These are phyloP conservation scores for Dothideomycetidae sp. DNA, from an alignment of 2,329 filamentous ascomycete genomes.

Conservation along the genomic window DNA sequence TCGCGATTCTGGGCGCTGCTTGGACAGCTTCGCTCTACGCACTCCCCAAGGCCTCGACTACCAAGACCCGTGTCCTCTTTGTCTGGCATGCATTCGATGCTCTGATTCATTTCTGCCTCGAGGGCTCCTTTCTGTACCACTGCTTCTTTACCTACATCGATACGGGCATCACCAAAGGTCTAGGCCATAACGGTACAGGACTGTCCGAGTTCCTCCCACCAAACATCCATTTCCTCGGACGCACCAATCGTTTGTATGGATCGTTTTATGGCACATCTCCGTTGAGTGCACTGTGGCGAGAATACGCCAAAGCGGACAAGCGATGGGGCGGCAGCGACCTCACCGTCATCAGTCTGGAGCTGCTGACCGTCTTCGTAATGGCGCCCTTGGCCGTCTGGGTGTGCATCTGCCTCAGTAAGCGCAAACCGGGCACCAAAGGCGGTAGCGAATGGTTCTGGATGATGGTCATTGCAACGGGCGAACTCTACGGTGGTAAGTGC, in stretches of 20 bases:
- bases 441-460: conserved; percentile 41
- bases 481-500: conserved; percentile 44
- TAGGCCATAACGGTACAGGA: conserved; percentile 13
- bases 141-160: conserved; percentile 62
- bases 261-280: conserved; percentile 41
- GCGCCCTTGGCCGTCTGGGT: conserved; percentile 45
- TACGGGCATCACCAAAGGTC: conserved; percentile 24
- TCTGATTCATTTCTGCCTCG: conserved; percentile 79
- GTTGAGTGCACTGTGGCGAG: conserved; percentile 46
- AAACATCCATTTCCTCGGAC: conserved; percentile 39
- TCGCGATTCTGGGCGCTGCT: conserved; percentile 40
- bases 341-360: conserved; percentile 44
- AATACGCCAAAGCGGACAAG: conserved; percentile 50
- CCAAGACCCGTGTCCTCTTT: conserved; percentile 61
- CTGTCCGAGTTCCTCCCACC: conserved; percentile 30
- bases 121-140: conserved; percentile 84
- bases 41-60: conserved; percentile 40
- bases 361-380: conserved; percentile 46
- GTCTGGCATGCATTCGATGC: conserved; percentile 92
- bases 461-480: conserved; percentile 44
- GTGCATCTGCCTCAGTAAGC: conserved; percentile 32
- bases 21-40: conserved; percentile 34
- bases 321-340: conserved; percentile 47
- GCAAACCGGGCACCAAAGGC: conserved; percentile 18
- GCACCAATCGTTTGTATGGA: conserved; percentile 42